Conservation (phyloP, 768 basidiomycete genomes). For the Tricholoma bakamatsutake region DNA sequence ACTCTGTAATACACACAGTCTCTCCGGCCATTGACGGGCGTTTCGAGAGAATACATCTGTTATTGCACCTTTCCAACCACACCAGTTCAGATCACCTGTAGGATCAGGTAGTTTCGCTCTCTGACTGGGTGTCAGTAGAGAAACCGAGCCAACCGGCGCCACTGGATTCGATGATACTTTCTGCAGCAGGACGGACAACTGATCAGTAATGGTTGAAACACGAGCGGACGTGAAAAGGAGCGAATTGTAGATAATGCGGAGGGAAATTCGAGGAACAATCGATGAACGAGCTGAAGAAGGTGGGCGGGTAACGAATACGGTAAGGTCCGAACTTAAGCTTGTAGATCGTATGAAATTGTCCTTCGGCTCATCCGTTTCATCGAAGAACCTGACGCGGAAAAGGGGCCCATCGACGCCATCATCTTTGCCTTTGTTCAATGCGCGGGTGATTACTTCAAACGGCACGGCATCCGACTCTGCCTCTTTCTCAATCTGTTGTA, state of each 20-base stretch:
- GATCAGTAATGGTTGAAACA: slow-evolving; percentile 76
- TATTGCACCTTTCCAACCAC: slow-evolving; percentile 95
- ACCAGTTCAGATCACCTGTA: slow-evolving; percentile 89
- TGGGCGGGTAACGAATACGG: slow-evolving; percentile 78
- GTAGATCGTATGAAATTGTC: slow-evolving; percentile 76
- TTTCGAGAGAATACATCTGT: slow-evolving; percentile 92
- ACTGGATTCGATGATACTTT: slow-evolving; percentile 65
- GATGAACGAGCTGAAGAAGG: slow-evolving; percentile 62
- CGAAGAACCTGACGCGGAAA: slow-evolving; percentile 96
- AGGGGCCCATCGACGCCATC: slow-evolving; percentile 59
- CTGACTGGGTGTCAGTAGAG: slow-evolving; percentile 72
- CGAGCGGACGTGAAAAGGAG: slow-evolving; percentile 80
- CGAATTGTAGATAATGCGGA: slow-evolving; percentile 91
- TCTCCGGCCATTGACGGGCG: slow-evolving; percentile 71
- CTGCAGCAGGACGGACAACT: slow-evolving; percentile 74
- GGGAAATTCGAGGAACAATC: slow-evolving; percentile 67
- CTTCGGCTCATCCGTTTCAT: slow-evolving; percentile 73
- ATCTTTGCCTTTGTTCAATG: slow-evolving; percentile 60
- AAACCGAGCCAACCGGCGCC: slow-evolving; percentile 69
- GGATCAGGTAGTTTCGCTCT: slow-evolving; percentile 73
- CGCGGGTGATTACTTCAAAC: slow-evolving; percentile 69
- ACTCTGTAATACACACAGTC: slow-evolving; percentile 86
- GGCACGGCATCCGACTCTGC: slow-evolving; percentile 79
- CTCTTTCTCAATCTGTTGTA: slow-evolving; percentile 79
- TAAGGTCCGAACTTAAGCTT: slow-evolving; percentile 85